phyloP scores from a whole-genome alignment of 106 monocot genomes.

The Ottelia alismoides region DNA sequence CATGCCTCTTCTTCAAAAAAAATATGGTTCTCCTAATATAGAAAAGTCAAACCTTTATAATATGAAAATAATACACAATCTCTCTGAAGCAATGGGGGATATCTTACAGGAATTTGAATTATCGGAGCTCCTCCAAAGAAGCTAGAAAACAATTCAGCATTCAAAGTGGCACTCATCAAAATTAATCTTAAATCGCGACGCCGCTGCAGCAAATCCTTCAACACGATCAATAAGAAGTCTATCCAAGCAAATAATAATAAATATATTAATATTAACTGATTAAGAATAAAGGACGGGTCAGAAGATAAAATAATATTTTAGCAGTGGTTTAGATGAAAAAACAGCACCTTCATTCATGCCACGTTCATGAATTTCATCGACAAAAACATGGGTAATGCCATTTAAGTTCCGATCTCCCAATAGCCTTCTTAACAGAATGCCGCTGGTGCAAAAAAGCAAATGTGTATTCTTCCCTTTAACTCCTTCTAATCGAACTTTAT shows the following conservation, averaged over 20 bases:
- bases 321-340: no score
- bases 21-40: no score
- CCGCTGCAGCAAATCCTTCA: conserved; percentile 87
- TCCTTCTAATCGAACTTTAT: conserved; percentile 99
- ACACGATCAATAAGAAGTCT: conserved; percentile 96
- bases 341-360: conserved; percentile 99
- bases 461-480: conserved; percentile 99
- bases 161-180: conserved; percentile 98
- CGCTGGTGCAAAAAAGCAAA: conserved; percentile 99
- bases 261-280: conserved; percentile 2
- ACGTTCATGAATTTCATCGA: conserved; percentile 99
- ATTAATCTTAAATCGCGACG: conserved; percentile 88
- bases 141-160: conserved; percentile 95
- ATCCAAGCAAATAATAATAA: conserved; percentile 9
- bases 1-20: no score
- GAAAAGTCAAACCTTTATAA: no score
- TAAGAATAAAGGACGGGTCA: no score
- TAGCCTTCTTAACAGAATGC: conserved; percentile 95
- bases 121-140: conserved; percentile 93
- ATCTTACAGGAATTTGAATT: conserved; percentile 89
- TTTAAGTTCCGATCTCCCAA: conserved; percentile 79
- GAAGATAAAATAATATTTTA: no score
- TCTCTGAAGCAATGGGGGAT: no score
- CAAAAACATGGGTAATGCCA: conserved; percentile 98
- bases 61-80: no score